Evolutionary conservation across 139 green algal species (phyloP), one percentile per base, ranked within the genome.

Genomic region (Coelastrella sp.): DNA sequence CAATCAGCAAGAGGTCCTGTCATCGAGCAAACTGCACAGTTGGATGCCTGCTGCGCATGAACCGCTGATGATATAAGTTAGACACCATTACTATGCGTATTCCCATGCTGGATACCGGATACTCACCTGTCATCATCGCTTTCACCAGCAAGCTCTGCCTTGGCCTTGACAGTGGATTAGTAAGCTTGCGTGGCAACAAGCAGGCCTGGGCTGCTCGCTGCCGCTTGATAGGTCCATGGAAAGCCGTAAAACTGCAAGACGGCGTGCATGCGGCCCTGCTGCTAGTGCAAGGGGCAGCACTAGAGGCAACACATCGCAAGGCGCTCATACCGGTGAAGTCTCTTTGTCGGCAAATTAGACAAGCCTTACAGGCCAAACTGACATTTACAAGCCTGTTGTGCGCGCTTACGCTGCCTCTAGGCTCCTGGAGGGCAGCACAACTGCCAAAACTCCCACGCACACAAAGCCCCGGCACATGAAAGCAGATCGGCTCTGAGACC

Each of bases 91-190:
- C 32, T 47, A 47, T 47, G 32, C 32, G 32, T 47, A 2, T 71
- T 71, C 61, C 8, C 8, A 71, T 71, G 8, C 11, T 13, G 10
- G 11, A 2, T 13, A 19, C 11, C 77, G 66, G 23, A 14, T n/a
- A 83, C 47, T 5, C 57, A 85, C 79, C 79, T 85, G 79, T 57
- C 60, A 73, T 73, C 79, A 85, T 85, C 10, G 80, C 80, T 22
- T 74, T 86, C 10, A 58, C 60, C n/a, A 86, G 59, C 66, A 86
- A 22, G 66, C 19, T 56, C 59, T n/a, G 58, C 14, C 80, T 6
- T 20, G 14, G 7, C 17, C 16, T 22, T 76, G 68, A 32, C 68
- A 76, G 17, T 76, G 22, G 2, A 22, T 14, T 8, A 8, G 68
- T 23, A n/a, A 10, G 68, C 17, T 6, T 17, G 8, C 17, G 5